These are phyloP conservation scores for Microcyclosporella mali DNA, from an alignment of 2,329 filamentous ascomycete genomes.

Conservation along the genomic window DNA sequence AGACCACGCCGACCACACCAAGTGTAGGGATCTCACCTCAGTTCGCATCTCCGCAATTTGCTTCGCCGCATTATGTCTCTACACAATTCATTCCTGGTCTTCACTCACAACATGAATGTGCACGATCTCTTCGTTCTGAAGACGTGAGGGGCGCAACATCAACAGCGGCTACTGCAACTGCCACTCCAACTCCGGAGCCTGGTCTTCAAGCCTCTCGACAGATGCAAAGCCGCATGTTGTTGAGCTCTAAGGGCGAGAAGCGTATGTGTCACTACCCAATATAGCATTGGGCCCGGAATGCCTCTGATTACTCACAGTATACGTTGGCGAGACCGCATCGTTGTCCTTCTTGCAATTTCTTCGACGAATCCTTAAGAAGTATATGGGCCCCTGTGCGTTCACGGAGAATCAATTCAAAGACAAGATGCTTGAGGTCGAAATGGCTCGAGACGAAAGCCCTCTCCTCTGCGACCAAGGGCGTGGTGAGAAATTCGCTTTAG, in stretches of 20 bases:
- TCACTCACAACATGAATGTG: background rate
- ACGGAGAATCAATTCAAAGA: conserved; percentile 48
- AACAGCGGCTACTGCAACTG: conserved; percentile 3
- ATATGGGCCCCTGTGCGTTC: conserved; percentile 51
- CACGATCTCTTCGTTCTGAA: no score
- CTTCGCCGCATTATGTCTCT: background rate
- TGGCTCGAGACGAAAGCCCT: conserved; percentile 14
- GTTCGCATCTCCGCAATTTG: conserved; percentile 6
- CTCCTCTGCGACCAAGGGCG: conserved; percentile 26
- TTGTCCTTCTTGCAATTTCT: conserved; percentile 53
- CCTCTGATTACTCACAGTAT: conserved; percentile 32
- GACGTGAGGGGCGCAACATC: conserved; percentile 3
- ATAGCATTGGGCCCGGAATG: no score
- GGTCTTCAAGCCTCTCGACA: conserved; percentile 10
- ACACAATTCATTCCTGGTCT: background rate
- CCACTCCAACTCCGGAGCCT: conserved; percentile 16
- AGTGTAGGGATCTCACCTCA: conserved; percentile 16
- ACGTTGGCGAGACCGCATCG: conserved; percentile 46
- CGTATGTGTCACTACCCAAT: conserved; percentile 30
- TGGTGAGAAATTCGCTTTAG: conserved; percentile 29
- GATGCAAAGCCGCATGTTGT: conserved; percentile 39
- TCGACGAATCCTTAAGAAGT: conserved; percentile 42
- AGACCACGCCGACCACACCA: conserved; percentile 16
- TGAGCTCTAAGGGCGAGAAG: conserved; percentile 49
- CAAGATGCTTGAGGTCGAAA: conserved; percentile 46